Evolutionary conservation across 805 yeast genomes (phyloP), one percentile per base, ranked within the genome.

Genomic region (Nakazawaea molendinolei): DNA sequence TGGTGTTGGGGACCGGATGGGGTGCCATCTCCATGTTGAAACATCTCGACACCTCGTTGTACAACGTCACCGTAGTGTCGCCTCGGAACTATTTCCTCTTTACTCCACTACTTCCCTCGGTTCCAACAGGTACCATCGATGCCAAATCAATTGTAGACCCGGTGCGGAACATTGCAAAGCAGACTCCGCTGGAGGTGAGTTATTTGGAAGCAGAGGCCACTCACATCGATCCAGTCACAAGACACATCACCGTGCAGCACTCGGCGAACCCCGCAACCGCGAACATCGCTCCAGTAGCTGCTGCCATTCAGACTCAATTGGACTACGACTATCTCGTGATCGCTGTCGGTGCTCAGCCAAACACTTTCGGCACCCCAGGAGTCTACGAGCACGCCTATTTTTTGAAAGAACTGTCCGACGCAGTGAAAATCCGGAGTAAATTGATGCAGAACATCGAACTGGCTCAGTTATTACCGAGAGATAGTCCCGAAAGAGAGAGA

Each of bases 21-120:
- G 97, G 95, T 42, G 75, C 95, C 9, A 80, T 89, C 36, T 79
- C 95, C 5, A 64, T 87, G 43, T 70, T 89, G 61, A 86, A 85
- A 65, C 74, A 78, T 54, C 67, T 89, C 57, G 96, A 89, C 58
- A 81, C 96, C 28, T 67, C 89, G 32, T 68, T 80, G 58, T 89
- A 86, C 65, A 86, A 90, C 55, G 96, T 89, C 34, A 77, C 86
- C 33, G 78, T 89, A 39, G 83, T 89, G 31, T 86, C 95, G 28
- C 97, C 97, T 44, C 77, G 97, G 67, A 90, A 89, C 69, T 90
- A 86, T 69, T 87, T 89, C 65, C 69, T 89, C 51, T 89, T 90
- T 71, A 89, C 97, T 40, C 97, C 97, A n/a, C 67, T 89, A 56
- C 70, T 89, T 50, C 97, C 97, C 31, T 84, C 95, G 18, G 84